These are phyloP conservation scores for Cetraspora pellucida DNA, from an alignment of 192 early-diverging fungal genomes.

Conservation along the genomic window DNA sequence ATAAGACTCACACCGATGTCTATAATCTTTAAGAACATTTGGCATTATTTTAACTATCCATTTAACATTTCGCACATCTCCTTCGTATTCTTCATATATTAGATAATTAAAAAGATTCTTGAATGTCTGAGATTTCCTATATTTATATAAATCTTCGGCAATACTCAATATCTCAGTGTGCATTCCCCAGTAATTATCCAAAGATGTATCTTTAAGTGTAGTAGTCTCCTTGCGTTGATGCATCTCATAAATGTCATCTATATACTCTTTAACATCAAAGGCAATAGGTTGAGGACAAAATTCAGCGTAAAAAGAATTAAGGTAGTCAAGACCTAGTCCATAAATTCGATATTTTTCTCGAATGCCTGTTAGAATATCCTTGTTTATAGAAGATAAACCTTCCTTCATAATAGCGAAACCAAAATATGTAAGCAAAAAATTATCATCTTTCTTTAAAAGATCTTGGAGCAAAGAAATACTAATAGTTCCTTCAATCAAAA, in stretches of 20 bases:
- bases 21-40: background rate
- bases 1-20: background rate
- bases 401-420: background rate
- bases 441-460: background rate
- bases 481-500: background rate
- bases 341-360: background rate
- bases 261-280: background rate
- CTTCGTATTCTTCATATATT: background rate
- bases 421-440: background rate
- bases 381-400: background rate
- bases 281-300: background rate
- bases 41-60: background rate
- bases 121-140: constrained; percentile 1
- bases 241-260: background rate
- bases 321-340: background rate
- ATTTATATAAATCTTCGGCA: background rate
- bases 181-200: background rate
- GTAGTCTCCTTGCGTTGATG: background rate
- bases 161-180: background rate
- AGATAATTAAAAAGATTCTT: background rate
- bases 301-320: background rate
- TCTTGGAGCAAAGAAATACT: background rate
- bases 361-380: background rate
- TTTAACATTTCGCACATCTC: background rate
- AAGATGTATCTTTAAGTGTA: background rate